Evolutionary conservation across 371 early-diverging fungal species (phyloP), one percentile per base, ranked within the genome.

Genomic region (Mucor racemosus): DNA sequence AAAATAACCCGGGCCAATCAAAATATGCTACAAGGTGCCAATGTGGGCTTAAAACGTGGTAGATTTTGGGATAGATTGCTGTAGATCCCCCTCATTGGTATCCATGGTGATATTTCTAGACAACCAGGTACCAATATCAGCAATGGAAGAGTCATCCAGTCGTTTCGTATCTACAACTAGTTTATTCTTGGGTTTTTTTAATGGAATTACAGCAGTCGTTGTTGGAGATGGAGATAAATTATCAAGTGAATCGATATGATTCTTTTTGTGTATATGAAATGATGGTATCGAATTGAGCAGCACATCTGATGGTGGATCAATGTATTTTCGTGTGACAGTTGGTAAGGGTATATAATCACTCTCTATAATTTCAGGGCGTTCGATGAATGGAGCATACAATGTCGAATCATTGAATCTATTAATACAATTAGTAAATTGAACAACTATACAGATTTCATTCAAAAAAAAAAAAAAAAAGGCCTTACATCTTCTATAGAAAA

Each of bases 321-420:
- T 62, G 33, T 62, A 62, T 48, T 62, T 62, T 21, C 62, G 53
- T 40, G 62, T 54, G 15, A 62, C 62, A 35, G 62, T 62, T n/a
- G 62, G 62, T 54, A 62, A 26, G 19, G 62, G 54, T 50, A 62
- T 62, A 57, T 54, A 54, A 9, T 62, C 62, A 31, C 39, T 34
- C 1, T 62, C 62, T 13, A 62, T 40, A 15, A 62, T 31, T 54
- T 54, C 54, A 8, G 62, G 62, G 11, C 54, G 36, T 40, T 50
- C 38, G 9, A 17, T 54, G 38, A 62, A 62, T 15, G 62, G 62
- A 1, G 54, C 34, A 40, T 62, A 62, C 14, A 62, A 14, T 14
- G 62, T n/a, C 0, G 62, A 62, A 10, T 50, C 15, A 9, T 35
- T 10, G 9, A 34, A n/a, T 42, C 36, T 61, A 50, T 17, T 19